Base-by-base conservation (phyloP, 352 stramenopile species). In the Phytophthora lateralis region DNA sequence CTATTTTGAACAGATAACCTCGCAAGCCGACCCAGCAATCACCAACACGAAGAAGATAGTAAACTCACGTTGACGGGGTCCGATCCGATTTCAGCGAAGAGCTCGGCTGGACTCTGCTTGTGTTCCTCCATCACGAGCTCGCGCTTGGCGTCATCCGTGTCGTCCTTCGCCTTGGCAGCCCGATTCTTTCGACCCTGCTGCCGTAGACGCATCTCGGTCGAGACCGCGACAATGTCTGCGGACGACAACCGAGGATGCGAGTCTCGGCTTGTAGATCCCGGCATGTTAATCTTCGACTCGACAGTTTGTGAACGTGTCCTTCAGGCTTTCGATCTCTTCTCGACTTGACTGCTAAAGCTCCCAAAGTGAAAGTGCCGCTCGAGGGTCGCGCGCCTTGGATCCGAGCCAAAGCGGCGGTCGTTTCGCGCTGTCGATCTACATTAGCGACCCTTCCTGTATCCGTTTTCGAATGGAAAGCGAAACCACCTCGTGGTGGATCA, bases 101-200 rank as follows among this genome's bases (percentile, higher is more conserved):
- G 55, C 44, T 93, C 84, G 6, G 81, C 63, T 14, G 87, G 60
- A 41, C 78, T 86, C 63, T 88, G 73, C 53, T 91, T 91, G 66
- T 93, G 81, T 65, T 93, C 84, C 44, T 85, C 70, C 84, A 93
- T 93, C n/a, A 85, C 73, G 30, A 93, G 73, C 59, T 93, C 84
- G 26, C 84, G 79, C 62, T 93, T 93, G 58, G 80, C 78, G 44
- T 93, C 84, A 35, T 93, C 84, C 20, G 67, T 42, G 2, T 66
- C 73, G 12, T 84, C 76, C n/a, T 83, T 84, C 8, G 53, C 72
- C 53, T 87, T 88, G 6, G 57, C 60, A 49, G 76, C 66, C 47
- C 84, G 82, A 49, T 89, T 93, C 53, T 76, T 82, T 20, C 70
- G 66, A 11, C 69, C 73, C 20, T 78, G 76, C 49, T 87, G 74